Conservation (phyloP, 2,329 filamentous ascomycete genomes). For the Fusarium mangiferae region DNA sequence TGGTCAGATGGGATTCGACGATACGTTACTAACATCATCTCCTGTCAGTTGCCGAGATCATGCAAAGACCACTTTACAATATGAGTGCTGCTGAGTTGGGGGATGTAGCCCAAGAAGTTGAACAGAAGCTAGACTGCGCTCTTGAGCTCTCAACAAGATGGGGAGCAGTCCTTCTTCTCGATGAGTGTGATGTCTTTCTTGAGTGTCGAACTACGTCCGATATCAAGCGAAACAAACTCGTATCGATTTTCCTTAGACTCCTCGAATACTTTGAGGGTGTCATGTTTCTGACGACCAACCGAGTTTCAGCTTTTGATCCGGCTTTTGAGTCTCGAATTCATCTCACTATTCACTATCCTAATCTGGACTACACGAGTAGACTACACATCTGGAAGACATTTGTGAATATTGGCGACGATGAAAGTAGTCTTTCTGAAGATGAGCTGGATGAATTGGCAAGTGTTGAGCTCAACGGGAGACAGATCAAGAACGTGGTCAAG, state of each 20-base stretch:
- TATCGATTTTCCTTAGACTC: conserved; percentile 11
- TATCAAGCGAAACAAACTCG: conserved; percentile 12
- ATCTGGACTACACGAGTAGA: neutral
- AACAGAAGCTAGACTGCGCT: neutral
- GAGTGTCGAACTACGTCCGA: neutral
- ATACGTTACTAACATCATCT: neutral
- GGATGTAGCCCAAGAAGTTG: neutral
- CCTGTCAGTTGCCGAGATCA: conserved; percentile 8
- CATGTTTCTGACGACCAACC: conserved; percentile 20
- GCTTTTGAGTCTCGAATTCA: conserved; percentile 15
- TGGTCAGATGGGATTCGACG: no score
- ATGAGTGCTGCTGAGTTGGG: conserved; percentile 18
- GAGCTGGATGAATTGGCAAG: neutral
- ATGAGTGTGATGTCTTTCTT: conserved; percentile 19
- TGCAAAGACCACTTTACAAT: conserved; percentile 9
- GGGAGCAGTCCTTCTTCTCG: conserved; percentile 7
- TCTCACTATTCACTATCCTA: conserved; percentile 9
- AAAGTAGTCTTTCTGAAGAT: neutral
- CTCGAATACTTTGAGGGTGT: conserved; percentile 15
- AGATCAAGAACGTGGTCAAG: conserved; percentile 25
- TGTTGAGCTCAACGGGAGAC: conserved; percentile 14
- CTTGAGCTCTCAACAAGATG: conserved; percentile 21
- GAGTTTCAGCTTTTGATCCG: conserved; percentile 9
- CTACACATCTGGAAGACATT: conserved; percentile 12
- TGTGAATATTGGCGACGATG: neutral